Conservation (phyloP, 2,329 filamentous ascomycete genomes). For the Fusarium sp. region DNA sequence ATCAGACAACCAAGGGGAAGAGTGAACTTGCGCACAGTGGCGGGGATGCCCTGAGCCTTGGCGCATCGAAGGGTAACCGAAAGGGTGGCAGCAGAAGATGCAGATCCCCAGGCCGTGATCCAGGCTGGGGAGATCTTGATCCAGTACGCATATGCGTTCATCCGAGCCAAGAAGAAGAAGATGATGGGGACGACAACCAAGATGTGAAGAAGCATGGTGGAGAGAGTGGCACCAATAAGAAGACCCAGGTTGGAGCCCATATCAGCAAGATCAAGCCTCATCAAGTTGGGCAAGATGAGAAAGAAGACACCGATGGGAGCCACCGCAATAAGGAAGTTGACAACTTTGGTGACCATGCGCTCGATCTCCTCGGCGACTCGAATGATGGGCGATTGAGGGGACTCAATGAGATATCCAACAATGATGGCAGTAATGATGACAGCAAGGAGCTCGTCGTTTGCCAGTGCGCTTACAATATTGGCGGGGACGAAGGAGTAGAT, state of each 20-base stretch:
- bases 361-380: slow-evolving; percentile 62
- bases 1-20: slow-evolving; percentile 63
- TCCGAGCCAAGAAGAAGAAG: slow-evolving; percentile 56
- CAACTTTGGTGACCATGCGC: slow-evolving; percentile 59
- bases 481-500: slow-evolving; percentile 62
- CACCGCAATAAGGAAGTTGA: slow-evolving; percentile 61
- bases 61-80: slow-evolving; percentile 61
- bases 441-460: slow-evolving; percentile 60
- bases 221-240: slow-evolving; percentile 61
- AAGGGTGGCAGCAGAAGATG: slow-evolving; percentile 65
- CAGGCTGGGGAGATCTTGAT: slow-evolving; percentile 62
- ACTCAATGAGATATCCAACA: slow-evolving; percentile 60
- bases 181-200: slow-evolving; percentile 60
- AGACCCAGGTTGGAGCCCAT: slow-evolving; percentile 64
- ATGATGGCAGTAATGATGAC: slow-evolving; percentile 62
- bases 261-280: slow-evolving; percentile 60
- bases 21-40: slow-evolving; percentile 59
- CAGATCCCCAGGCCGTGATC: slow-evolving; percentile 67
- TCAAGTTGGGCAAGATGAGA: slow-evolving; percentile 64
- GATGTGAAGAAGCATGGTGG: slow-evolving; percentile 61
- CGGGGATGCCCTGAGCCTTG: slow-evolving; percentile 56
- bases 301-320: slow-evolving; percentile 67
- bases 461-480: slow-evolving; percentile 62
- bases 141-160: slow-evolving; percentile 63
- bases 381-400: slow-evolving; percentile 53